These are phyloP conservation scores for Conidiobolus incongruus DNA, from an alignment of 371 early-diverging fungal genomes.

Conservation along the genomic window DNA sequence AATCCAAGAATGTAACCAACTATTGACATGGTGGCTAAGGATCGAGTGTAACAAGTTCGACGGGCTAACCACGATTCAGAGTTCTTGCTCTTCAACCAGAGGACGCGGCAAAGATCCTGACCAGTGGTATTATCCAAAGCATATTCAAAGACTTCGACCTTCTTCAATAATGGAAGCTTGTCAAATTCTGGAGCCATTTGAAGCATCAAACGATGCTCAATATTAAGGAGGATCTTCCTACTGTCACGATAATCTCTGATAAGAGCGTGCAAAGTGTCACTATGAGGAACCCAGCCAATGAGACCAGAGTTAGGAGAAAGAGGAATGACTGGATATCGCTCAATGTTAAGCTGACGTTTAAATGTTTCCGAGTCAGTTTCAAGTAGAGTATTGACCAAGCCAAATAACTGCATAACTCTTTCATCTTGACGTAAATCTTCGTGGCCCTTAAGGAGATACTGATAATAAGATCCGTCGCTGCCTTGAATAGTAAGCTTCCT, in stretches of 20 bases:
- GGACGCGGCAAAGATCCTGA: constrained; percentile 80
- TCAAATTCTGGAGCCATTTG: constrained; percentile 93
- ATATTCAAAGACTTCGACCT: constrained; percentile 92
- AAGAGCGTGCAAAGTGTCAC: constrained; percentile 79
- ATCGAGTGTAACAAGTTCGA: constrained; percentile 88
- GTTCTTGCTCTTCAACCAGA: constrained; percentile 90
- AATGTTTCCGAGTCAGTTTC: constrained; percentile 75
- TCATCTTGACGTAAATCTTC: constrained; percentile 98
- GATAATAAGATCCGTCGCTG: constrained; percentile 76
- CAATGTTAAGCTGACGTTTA: constrained; percentile 78
- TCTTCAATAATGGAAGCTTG: constrained; percentile 72
- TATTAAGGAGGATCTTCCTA: constrained; percentile 66
- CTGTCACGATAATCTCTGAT: constrained; percentile 80
- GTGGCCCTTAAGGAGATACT: constrained; percentile 87
- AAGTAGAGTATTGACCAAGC: constrained; percentile 83
- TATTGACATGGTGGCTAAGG: constrained; percentile 95
- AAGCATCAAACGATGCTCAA: constrained; percentile 86
- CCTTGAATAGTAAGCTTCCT: constrained; percentile 67
- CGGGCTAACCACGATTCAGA: constrained; percentile 93
- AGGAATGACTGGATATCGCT: constrained; percentile 86
- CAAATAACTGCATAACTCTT: constrained; percentile 97
- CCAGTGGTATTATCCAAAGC: constrained; percentile 86
- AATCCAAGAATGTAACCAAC: constrained; percentile 95
- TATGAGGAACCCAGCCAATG: constrained; percentile 91
- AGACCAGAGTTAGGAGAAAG: constrained; percentile 91